A percentile compares a stretch with the other conserved stretches of the same genome.
Evolutionary conservation across 768 basidiomycete species (phyloP).

Genomic region (Macrocybe gigantea): DNA sequence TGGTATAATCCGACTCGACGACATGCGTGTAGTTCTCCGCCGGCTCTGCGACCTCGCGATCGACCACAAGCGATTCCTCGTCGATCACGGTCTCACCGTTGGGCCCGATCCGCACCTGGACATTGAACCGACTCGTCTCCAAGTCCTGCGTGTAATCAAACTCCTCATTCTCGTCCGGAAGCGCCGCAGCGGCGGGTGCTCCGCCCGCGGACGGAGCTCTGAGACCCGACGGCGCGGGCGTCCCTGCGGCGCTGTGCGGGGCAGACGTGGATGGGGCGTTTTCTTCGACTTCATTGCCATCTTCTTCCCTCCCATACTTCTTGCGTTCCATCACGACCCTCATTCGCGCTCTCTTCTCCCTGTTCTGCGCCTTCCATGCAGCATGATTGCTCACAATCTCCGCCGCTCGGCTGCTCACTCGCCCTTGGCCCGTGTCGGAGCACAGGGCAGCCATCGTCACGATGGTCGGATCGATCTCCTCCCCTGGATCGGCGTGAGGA

Average conservation of each 20-base stretch:
- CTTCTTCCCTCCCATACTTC: constrained; percentile 63
- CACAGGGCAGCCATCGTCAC: constrained; percentile 82
- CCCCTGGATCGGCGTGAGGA: constrained; percentile 59
- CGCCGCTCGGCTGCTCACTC: constrained; percentile 71
- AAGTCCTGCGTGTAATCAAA: constrained; percentile 69
- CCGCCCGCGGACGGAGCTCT: constrained; percentile 5
- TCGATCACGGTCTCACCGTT: constrained; percentile 87
- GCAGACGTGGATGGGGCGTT: constrained; percentile 11
- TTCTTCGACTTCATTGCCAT: constrained; percentile 22
- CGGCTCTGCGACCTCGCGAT: constrained; percentile 63
- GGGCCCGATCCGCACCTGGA: constrained; percentile 82
- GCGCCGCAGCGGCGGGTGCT: constrained; percentile 9
- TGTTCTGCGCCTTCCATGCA: constrained; percentile 64
- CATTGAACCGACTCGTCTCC: constrained; percentile 68
- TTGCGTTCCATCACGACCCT: constrained; percentile 60
- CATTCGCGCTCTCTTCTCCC: constrained; percentile 63
- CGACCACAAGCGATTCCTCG: constrained; percentile 78
- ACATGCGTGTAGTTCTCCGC: constrained; percentile 71
- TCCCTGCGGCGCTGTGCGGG: constrained; percentile 10
- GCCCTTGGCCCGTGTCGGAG: constrained; percentile 71
- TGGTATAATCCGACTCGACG: constrained; percentile 76
- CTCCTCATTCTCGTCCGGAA: constrained; percentile 44
- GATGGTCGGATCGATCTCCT: constrained; percentile 75
- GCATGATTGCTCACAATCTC: constrained; percentile 68
- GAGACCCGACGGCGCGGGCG: constrained; percentile 4